Percentiles rank a stretch among this genome's conserved stretches.
Evolutionary conservation across 2,329 filamentous ascomycete genomes (phyloP).

Genomic region (Fusarium chuoi): DNA sequence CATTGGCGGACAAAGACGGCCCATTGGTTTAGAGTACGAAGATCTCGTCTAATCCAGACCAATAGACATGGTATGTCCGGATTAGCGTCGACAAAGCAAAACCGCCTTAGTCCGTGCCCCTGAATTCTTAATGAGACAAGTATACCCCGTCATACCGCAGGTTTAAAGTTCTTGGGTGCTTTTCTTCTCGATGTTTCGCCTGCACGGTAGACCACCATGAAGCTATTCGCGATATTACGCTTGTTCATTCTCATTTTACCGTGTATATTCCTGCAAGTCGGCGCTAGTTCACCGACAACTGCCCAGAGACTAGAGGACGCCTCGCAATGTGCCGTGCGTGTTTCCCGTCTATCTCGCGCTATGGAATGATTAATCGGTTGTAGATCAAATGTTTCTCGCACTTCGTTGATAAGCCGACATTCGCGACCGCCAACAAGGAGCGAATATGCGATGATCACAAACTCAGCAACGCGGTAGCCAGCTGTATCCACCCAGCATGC

Average conservation of each 20-base stretch:
- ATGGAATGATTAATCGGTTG: neutral
- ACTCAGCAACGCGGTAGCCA: neutral
- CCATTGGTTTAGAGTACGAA: neutral
- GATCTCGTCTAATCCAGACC: neutral
- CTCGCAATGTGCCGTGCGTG: neutral
- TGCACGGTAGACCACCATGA: neutral
- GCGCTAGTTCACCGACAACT: neutral
- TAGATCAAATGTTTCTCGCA: neutral
- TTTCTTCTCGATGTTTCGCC: neutral
- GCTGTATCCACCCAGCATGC: neutral
- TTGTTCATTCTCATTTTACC: neutral
- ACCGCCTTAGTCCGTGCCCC: neutral
- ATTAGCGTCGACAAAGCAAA: neutral
- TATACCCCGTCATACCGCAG: neutral
- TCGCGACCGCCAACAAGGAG: neutral
- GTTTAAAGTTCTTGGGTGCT: too few species aligned
- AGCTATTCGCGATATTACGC: neutral
- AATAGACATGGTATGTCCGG: neutral
- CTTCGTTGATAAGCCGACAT: neutral
- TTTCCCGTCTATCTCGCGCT: rapidly evolving
- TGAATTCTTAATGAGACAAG: constrained; percentile 1
- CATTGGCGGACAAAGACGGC: neutral
- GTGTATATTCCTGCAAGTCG: neutral
- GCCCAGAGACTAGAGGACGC: neutral
- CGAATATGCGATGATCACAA: neutral